Evolutionary conservation across 2,329 filamentous ascomycete species (phyloP).

Genomic region (Aspergillus fischeri): DNA sequence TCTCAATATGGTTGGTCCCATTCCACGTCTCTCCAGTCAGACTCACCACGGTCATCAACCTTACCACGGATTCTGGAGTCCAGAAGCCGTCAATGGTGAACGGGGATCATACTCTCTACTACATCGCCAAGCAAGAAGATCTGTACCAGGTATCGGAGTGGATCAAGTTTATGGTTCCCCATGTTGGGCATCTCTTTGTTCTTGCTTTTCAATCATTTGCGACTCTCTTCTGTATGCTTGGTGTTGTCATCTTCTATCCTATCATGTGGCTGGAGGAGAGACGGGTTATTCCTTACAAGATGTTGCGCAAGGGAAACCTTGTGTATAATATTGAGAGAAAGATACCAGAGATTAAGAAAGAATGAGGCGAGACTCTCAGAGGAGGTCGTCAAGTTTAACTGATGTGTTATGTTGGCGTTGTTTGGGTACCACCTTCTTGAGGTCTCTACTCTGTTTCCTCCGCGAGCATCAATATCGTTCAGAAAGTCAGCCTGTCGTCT

Average conservation of each 20-base stretch:
- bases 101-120: slow-evolving; percentile 52
- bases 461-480: no score
- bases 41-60: slow-evolving; percentile 64
- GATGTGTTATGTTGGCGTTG: neutral
- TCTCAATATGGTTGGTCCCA: slow-evolving; percentile 72
- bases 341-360: slow-evolving; percentile 21
- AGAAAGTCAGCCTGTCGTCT: no score
- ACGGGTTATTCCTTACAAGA: slow-evolving; percentile 20
- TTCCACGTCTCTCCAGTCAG: slow-evolving; percentile 66
- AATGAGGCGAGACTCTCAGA: slow-evolving; percentile 1
- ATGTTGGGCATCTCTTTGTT: slow-evolving; percentile 54
- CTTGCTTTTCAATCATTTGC: slow-evolving; percentile 62
- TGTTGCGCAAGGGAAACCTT: slow-evolving; percentile 23
- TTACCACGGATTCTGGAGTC: slow-evolving; percentile 46
- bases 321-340: slow-evolving; percentile 21
- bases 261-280: slow-evolving; percentile 49
- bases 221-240: slow-evolving; percentile 61
- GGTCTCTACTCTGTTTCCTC: no score
- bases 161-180: slow-evolving; percentile 66
- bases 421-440: no score
- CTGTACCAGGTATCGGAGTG: slow-evolving; percentile 75
- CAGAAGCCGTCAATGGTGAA: slow-evolving; percentile 13
- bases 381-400: no score
- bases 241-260: slow-evolving; percentile 50
- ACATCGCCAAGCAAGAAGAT: slow-evolving; percentile 73